These are phyloP conservation scores for Suhomyces coccinellae DNA, from an alignment of 1,139 yeast species.

Conservation along the genomic window DNA sequence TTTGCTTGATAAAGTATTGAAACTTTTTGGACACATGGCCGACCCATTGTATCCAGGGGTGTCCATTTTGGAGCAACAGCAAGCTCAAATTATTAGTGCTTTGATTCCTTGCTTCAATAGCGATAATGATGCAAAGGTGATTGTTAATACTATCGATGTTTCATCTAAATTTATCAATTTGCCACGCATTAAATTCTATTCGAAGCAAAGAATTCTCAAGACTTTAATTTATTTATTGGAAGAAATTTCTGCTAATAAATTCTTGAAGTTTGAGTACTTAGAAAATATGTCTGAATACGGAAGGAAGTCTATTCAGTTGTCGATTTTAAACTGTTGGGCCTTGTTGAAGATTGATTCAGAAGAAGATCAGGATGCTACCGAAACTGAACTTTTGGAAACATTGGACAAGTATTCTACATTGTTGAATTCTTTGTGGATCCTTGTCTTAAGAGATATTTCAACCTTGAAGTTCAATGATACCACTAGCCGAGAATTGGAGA, in stretches of 20 bases:
- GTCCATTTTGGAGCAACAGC: conserved; percentile 84
- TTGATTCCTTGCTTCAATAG: conserved; percentile 83
- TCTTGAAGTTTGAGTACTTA: conserved; percentile 42
- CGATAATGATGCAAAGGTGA: conserved; percentile 72
- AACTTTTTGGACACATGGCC: conserved; percentile 52
- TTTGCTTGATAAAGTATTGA: conserved; percentile 49
- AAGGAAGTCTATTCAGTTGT: conserved; percentile 62
- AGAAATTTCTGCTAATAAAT: conserved; percentile 51
- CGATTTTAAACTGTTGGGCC: conserved; percentile 90
- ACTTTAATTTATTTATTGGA: conserved; percentile 69
- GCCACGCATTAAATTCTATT: conserved; percentile 47
- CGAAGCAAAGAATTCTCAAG: conserved; percentile 62
- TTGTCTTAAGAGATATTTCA: conserved; percentile 73
- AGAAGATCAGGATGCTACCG: conserved; percentile 29
- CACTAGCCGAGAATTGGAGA: conserved; percentile 51
- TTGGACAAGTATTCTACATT: conserved; percentile 59
- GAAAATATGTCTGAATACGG: conserved; percentile 53
- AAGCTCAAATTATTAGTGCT: conserved; percentile 91
- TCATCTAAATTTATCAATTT: conserved; percentile 71
- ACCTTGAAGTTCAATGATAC: conserved; percentile 56
- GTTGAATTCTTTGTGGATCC: conserved; percentile 77
- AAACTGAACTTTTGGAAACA: conserved; percentile 40
- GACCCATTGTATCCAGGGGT: conserved; percentile 77
- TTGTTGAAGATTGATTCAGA: conserved; percentile 56
- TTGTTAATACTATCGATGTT: conserved; percentile 75